Percentiles rank a stretch among this genome's conserved stretches.
phyloP scores from a whole-genome alignment of 148 eudicot genomes.

The Chenopodium quinoa region DNA sequence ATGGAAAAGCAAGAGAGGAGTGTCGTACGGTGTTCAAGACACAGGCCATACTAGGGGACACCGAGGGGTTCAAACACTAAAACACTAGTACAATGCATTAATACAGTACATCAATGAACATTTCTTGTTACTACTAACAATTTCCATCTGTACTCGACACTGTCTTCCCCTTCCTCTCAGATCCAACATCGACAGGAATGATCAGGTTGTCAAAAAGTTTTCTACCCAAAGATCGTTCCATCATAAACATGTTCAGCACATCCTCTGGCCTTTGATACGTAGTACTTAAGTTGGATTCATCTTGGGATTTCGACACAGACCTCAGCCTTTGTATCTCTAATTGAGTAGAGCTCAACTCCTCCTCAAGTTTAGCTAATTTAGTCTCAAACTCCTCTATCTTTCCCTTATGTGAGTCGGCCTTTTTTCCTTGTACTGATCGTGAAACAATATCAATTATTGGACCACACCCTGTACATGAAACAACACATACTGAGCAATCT shows the following conservation, averaged over 20 bases:
- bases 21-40: background rate
- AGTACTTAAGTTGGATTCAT: background rate
- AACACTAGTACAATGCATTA: background rate
- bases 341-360: slow-evolving; percentile 17
- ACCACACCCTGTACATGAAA: slow-evolving; percentile 23
- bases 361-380: slow-evolving; percentile 22
- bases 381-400: slow-evolving; percentile 23
- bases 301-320: background rate
- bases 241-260: slow-evolving; percentile 17
- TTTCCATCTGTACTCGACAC: background rate
- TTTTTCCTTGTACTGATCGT: slow-evolving; percentile 15
- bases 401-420: slow-evolving; percentile 18
- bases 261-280: background rate
- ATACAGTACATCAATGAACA: background rate
- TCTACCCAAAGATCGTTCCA: slow-evolving; percentile 1
- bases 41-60: background rate
- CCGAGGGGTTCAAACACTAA: too few relatives aligned
- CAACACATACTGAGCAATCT: background rate
- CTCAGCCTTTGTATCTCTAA: background rate
- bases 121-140: background rate
- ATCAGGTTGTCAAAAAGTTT: slow-evolving; percentile 15
- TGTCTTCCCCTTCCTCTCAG: background rate
- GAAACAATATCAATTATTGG: slow-evolving; percentile 29
- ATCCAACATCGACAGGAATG: background rate
- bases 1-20: background rate